Base-by-base conservation (phyloP, 2,329 filamentous ascomycete genomes). In the Chrysosporium queenslandicum region DNA sequence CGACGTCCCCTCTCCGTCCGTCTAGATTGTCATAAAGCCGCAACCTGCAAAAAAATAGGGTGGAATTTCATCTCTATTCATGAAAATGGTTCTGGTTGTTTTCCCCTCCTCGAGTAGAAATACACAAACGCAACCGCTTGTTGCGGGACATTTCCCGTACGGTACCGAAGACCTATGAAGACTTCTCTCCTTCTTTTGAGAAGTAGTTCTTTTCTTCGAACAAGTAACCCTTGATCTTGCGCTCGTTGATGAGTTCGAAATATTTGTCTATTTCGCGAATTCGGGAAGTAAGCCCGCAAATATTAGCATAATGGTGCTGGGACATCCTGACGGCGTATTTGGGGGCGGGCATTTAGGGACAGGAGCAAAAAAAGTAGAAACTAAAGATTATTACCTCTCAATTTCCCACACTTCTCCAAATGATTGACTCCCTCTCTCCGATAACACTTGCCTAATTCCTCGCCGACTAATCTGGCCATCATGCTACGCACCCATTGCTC, bases 401-500 rank as follows among this genome's bases (percentile, higher is more conserved):
- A 68, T 64, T 75, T 73, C 59, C 79, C 80, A 64, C 81, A 84
- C 69, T 83, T 83, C 74, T 83, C 80, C 61, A 84, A 66, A 66
- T 84, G 81, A 63, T 83, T 83, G 50, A 82, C 79, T 7, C 81
- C 81, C 69, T 84, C 80, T 54, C 75, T 70, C 59, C 73, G 70
- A 69, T 84, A 84, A 70, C 81, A 84, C 71, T 82, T 83, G 59
- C 78, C 77, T 75, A 84, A 72, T 70, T 84, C 81, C 65, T 84
- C 79, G 41, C 80, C 70, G 46, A 84, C 80, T 54, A 84, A 67
- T 56, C 81, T 70, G 52, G 79, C 77, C 81, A 84, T 84, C 81
- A 84, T 84, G 65, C 75, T 78, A 70, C 76, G 77, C 52, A 84
- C 79, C 81, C 81, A 84, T 63, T 84, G 81, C 68, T 84, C 81